Evolutionary conservation across 2,329 filamentous ascomycete species (phyloP).

Genomic region (Trichoderma semiorbis): DNA sequence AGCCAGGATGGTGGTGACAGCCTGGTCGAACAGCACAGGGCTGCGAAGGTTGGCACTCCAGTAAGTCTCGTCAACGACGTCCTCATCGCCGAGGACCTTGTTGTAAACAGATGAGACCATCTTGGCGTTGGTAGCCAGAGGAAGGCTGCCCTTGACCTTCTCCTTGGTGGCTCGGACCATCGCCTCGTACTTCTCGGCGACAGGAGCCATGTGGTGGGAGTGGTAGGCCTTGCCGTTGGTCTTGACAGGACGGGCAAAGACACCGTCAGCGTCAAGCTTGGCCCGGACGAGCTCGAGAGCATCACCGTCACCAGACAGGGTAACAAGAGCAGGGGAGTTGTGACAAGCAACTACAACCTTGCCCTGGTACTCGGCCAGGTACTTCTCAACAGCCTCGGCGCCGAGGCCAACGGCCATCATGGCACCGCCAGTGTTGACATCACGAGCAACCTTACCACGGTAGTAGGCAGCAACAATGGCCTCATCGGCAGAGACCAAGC

Average conservation of each 20-base stretch:
- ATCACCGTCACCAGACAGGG: constrained; percentile 24
- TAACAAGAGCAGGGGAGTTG: constrained; percentile 25
- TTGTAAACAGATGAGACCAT: constrained; percentile 17
- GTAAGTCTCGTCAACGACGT: constrained; percentile 26
- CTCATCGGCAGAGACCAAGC: constrained; percentile 32
- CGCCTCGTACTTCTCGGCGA: constrained; percentile 10
- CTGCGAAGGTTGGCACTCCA: constrained; percentile 37
- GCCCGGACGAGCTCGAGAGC: constrained; percentile 17
- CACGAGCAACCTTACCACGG: constrained; percentile 30
- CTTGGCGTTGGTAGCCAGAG: background rate
- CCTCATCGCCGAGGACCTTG: constrained; percentile 16
- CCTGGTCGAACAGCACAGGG: constrained; percentile 34
- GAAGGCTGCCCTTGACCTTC: background rate
- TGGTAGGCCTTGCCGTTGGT: constrained; percentile 24
- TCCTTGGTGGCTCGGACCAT: background rate
- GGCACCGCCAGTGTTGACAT: constrained; percentile 21
- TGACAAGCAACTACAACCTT: constrained; percentile 25
- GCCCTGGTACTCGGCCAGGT: constrained; percentile 20
- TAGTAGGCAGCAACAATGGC: constrained; percentile 40
- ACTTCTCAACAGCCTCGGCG: constrained; percentile 18
- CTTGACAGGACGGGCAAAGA: constrained; percentile 21
- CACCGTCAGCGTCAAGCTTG: constrained; percentile 9
- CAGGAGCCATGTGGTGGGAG: constrained; percentile 21
- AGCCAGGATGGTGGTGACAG: constrained; percentile 20
- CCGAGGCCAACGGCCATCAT: constrained; percentile 42